Evolutionary conservation across 2,329 filamentous ascomycete species (phyloP), one percentile per base, ranked within the genome.

Genomic region (Capronia epimyces): DNA sequence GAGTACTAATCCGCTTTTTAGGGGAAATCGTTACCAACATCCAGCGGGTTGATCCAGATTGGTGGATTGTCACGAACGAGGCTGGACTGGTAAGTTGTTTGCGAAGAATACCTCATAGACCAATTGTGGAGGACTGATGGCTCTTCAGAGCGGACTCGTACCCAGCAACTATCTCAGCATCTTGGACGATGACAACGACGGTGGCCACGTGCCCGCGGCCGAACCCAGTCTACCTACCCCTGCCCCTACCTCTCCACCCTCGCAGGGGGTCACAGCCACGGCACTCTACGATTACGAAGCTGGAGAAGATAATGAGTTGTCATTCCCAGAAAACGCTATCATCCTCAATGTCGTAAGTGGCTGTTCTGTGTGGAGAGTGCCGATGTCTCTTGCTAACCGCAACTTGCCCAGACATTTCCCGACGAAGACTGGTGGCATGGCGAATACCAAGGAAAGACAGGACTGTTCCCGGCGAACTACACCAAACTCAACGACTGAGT

Each of bases 381-480:
- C 9, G 27, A 42, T 16, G 32, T 15, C 22, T n/a, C 41, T 27
- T 12, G 7, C 44, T 39, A 27, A 34, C 20, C 39, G 7, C 20
- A 32, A n/a, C 10, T 37, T 41, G 24, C 36, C 16, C 61, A 86
- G 83, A 88, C 96, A 74, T 97, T 97, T 70, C 93, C 93, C 1
- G 93, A 97, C 63, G 91, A 97, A 60, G 93, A 98, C 66, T 98
- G 93, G 93, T 98, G 93, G 93, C 86, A 91, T 63, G 93, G 93
- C 52, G 82, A 87, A 63, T 94, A 86, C 69, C 77, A 83, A 21
- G 89, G 89, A 44, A 79, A 84, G 51, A 79, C 80, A 24, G 93
- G 93, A 55, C 77, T 98, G 40, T 98, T 98, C 80, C 73, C 73
- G 8, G 70, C 72, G n/a, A 75, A 74, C 58, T 76, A 76, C 55